phyloP scores from a whole-genome alignment of 2,329 filamentous ascomycete genomes.

The Calonectria honghensis region DNA sequence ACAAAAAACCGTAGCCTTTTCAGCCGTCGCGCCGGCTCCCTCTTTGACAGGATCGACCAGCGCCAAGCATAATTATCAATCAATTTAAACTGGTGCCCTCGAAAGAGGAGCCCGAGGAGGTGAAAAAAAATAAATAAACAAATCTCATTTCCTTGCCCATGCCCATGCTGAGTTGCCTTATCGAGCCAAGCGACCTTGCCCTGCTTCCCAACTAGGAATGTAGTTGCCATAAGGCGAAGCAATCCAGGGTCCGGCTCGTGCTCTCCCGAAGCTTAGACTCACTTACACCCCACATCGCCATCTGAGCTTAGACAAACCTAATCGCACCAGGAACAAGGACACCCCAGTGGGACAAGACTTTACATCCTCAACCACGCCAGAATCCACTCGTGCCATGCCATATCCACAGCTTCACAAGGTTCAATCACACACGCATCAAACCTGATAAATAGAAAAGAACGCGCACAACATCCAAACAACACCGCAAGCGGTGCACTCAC shows the following conservation, averaged over 20 bases:
- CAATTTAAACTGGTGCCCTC: neutral
- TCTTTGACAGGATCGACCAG: neutral
- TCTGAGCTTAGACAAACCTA: slow-evolving; percentile 30
- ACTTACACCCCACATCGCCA: slow-evolving; percentile 15
- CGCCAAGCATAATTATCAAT: neutral
- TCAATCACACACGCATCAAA: neutral
- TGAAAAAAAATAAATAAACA: neutral
- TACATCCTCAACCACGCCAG: neutral
- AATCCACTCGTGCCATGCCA: neutral
- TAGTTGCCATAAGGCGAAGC: slow-evolving; percentile 10
- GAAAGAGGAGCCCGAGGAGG: neutral
- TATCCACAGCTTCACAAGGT: neutral
- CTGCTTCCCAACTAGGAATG: neutral
- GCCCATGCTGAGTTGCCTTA: no score
- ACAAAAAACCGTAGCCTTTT: neutral
- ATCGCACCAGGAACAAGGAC: slow-evolving; percentile 6
- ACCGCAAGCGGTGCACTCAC: neutral
- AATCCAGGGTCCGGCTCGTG: slow-evolving; percentile 14
- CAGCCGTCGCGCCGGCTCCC: neutral
- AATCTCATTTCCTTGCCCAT: neutral
- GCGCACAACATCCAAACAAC: neutral
- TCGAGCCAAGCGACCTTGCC: neutral
- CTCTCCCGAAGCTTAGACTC: slow-evolving; percentile 4
- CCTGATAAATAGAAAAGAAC: neutral
- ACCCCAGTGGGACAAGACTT: neutral